Conservation (phyloP, 225 moss, liverwort and hornwort species). For the Lunularia cruciata region DNA sequence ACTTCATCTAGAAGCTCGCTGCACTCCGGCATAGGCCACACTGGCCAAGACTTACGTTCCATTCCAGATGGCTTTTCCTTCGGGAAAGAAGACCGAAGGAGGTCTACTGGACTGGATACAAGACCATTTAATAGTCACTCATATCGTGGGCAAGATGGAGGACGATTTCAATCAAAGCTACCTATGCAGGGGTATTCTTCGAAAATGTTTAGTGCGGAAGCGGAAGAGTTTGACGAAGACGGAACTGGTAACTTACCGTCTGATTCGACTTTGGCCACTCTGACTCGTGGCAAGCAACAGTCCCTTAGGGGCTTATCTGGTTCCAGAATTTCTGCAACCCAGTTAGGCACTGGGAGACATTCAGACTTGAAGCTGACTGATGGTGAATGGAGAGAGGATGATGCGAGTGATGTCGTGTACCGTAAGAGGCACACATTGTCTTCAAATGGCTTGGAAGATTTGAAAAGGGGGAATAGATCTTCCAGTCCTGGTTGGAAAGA, state of each 20-base stretch:
- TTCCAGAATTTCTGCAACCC: slow-evolving; percentile 10
- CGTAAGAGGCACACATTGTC: slow-evolving; percentile 31
- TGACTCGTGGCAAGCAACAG: slow-evolving; percentile 35
- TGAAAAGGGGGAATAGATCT: slow-evolving; percentile 30
- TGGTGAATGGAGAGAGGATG: slow-evolving; percentile 40
- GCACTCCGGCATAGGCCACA: slow-evolving; percentile 22
- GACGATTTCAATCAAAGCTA: slow-evolving; percentile 30
- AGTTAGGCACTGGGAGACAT: slow-evolving; percentile 14
- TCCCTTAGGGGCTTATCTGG: slow-evolving; percentile 15
- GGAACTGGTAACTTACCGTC: slow-evolving; percentile 21
- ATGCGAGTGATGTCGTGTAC: slow-evolving; percentile 14
- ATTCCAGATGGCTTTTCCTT: slow-evolving; percentile 19
- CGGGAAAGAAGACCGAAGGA: slow-evolving; percentile 32
- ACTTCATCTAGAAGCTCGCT: slow-evolving; percentile 31
- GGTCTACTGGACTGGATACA: slow-evolving; percentile 23
- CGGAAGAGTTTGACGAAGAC: slow-evolving; percentile 31
- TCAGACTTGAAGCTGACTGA: slow-evolving; percentile 18
- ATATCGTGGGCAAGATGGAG: slow-evolving; percentile 25
- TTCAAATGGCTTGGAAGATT: slow-evolving; percentile 20
- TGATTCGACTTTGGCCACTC: slow-evolving; percentile 11
- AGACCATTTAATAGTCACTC: slow-evolving; percentile 33
- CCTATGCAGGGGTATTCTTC: slow-evolving; percentile 17
- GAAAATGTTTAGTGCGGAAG: slow-evolving; percentile 20
- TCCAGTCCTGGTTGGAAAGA: slow-evolving; percentile 34
- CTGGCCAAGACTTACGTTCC: slow-evolving; percentile 28